Evolutionary conservation across 139 green algal genomes (phyloP), one percentile per base, ranked within the genome.

Genomic region (Picochlorum sp.): DNA sequence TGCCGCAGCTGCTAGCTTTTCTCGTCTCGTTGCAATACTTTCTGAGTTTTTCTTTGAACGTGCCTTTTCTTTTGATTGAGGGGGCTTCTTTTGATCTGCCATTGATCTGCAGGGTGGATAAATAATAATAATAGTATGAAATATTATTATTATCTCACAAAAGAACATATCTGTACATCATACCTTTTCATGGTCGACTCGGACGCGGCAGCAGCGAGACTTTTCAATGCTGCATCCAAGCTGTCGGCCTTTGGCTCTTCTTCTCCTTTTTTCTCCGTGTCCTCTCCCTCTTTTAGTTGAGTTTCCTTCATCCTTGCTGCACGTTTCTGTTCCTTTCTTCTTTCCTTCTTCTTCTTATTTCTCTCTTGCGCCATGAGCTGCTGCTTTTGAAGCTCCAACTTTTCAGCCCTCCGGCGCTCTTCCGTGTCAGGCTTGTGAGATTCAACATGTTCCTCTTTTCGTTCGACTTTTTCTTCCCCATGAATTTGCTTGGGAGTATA

Each of bases 1-100:
- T 18, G 87, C 87, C 4, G 87, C 87, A 26, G 82, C 80, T 4
- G 87, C 87, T 78, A 86, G 69, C 58, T 75, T 71, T 57, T 88
- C 85, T 6, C 87, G 49, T 47, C 69, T 63, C 45, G 68, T 30
- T 1, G 72, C 71, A 2, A 76, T 26, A 15, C 88, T 77, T 61
- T 78, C 79, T 6, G 80, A 64, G 6, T 41, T 57, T 21, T 78
- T 26, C 57, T 80, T 21, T 26, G 47, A 54, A 54, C 47, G 16
- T 54, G 47, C 47, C 47, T 54, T 54, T 54, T 20, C 16, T 21
- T 26, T 26, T 21, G 16, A 26, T 21, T 54, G 5, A 7, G 16
- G 47, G 47, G 47, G 47, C 8, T 54, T 54, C 47, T 54, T 54
- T 9, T 20, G 47, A 21, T 26, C 11, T 56, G n/a, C n/a, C 34